Base-by-base conservation (phyloP, 495 filamentous ascomycete species). In the Hypoxylon perforatum region DNA sequence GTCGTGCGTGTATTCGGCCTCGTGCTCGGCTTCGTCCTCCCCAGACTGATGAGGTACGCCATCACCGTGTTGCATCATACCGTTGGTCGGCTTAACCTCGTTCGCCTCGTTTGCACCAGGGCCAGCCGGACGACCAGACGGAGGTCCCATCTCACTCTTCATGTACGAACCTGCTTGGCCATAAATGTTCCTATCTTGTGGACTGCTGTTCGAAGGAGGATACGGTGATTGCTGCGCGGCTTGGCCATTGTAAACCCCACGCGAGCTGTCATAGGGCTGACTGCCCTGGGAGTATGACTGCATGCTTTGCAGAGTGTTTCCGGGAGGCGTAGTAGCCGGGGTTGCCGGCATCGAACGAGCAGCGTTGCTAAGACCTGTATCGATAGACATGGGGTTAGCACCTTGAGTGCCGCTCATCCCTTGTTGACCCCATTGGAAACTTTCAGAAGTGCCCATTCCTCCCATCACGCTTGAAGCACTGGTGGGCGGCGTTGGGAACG, bases 91-190 rank as follows among this genome's bases (percentile, higher is more conserved):
- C 76, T 96, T 94, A n/a, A 82, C 72, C 61, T 96, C 92, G 12
- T 78, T 68, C 44, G 87, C 80, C 48, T 94, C 91, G 10, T 59
- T 69, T 11, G 81, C 67, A 51, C 88, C 87, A 2, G 81, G 61
- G 18, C 83, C 86, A 3, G 82, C 75, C 5, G 84, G 80, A 45
- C 90, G 82, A 50, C 81, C 86, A 7, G 92, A 85, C 3, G 94
- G 94, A 8, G 94, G 94, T 0, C 90, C 93, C 93, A 98, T 97
- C 51, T 97, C 94, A 68, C 79, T 91, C 79, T 94, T 97, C 64
- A 93, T 81, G 70, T 97, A 96, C n/a, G 81, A 79, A 61, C 75
- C 84, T n/a, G 82, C 72, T 42, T 87, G 84, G 1, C 85, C 81
- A 72, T 94, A 96, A 3, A 89, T 80, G 45, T 86, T 81, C 78